phyloP scores from a whole-genome alignment of 176 grass and related monocot genomes.

The Eremochloa ophiuroides region DNA sequence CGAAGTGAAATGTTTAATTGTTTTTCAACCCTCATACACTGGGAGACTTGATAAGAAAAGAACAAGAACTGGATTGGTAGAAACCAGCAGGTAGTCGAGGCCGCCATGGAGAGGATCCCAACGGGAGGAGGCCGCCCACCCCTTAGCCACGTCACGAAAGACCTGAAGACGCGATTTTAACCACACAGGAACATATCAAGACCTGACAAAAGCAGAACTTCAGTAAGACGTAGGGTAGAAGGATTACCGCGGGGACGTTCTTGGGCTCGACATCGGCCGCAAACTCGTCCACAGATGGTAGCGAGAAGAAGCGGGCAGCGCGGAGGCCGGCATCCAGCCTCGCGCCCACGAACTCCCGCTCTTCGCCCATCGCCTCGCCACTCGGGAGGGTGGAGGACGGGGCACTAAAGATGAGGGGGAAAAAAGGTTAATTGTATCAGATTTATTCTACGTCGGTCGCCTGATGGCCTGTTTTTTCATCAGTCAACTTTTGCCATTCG shows the following conservation, averaged over 20 bases:
- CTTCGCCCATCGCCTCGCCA: not conserved
- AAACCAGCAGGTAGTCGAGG: slow-evolving; percentile 85
- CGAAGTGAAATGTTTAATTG: not conserved
- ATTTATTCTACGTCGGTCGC: no score
- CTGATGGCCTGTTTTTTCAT: no score
- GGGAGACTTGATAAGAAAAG: not conserved
- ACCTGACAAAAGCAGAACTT: slow-evolving; percentile 3
- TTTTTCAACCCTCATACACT: not conserved
- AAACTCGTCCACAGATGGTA: slow-evolving; percentile 39
- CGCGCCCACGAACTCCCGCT: slow-evolving; percentile 29
- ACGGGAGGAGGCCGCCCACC: slow-evolving; percentile 42
- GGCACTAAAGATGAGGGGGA: no score
- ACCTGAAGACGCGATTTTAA: slow-evolving; percentile 33
- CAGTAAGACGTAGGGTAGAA: not conserved
- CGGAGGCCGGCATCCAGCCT: slow-evolving; percentile 34
- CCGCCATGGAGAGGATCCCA: slow-evolving; percentile 84
- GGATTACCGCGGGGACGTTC: slow-evolving; percentile 53
- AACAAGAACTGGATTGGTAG: not conserved
- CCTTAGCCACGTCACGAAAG: slow-evolving; percentile 52
- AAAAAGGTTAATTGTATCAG: no score
- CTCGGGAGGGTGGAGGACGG: not conserved
- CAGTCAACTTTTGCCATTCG: no score
- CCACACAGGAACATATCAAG: not conserved
- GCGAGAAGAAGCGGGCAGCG: slow-evolving; percentile 26
- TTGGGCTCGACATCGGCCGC: slow-evolving; percentile 35